Evolutionary conservation across 2,329 filamentous ascomycete species (phyloP).

Genomic region (Trichoderma sp.): DNA sequence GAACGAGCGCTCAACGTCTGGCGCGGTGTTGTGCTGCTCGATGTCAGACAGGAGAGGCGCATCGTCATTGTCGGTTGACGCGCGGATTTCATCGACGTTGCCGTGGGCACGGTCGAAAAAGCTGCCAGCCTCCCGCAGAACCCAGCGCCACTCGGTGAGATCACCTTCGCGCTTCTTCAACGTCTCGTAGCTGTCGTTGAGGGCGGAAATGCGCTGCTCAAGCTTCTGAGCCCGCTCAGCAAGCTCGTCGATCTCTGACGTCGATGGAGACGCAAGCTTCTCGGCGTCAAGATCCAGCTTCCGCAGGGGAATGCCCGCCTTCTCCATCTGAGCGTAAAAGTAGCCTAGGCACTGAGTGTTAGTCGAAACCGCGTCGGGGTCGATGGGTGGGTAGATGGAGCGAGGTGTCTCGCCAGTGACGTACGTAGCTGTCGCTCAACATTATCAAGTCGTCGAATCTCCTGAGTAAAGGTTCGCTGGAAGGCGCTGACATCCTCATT

Average conservation of each 20-base stretch:
- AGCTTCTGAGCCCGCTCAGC: constrained; percentile 88
- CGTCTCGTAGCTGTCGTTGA: constrained; percentile 98
- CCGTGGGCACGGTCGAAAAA: constrained; percentile 97
- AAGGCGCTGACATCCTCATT: constrained; percentile 93
- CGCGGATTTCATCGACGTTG: constrained; percentile 93
- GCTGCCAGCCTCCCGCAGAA: constrained; percentile 89
- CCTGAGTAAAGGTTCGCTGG: constrained; percentile 94
- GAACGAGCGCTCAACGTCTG: constrained; percentile 80
- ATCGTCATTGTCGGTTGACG: constrained; percentile 86
- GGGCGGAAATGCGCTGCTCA: constrained; percentile 83
- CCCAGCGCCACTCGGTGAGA: constrained; percentile 97
- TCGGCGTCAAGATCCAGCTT: constrained; percentile 90
- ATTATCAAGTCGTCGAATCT: constrained; percentile 96
- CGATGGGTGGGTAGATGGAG: constrained; percentile 28
- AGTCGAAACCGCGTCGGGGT: not conserved
- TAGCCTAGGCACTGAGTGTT: constrained; percentile 60
- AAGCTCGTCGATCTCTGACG: constrained; percentile 94
- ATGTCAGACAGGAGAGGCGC: constrained; percentile 90
- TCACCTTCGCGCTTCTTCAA: constrained; percentile 97
- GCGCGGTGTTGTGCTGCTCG: constrained; percentile 70
- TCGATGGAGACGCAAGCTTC: constrained; percentile 80
- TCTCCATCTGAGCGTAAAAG: constrained; percentile 95
- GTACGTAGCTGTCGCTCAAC: constrained; percentile 94
- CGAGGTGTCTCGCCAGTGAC: constrained; percentile 32
- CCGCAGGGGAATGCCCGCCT: constrained; percentile 78